phyloP scores from a whole-genome alignment of 441 rosid species.

The Euphorbia schlechtendalii region DNA sequence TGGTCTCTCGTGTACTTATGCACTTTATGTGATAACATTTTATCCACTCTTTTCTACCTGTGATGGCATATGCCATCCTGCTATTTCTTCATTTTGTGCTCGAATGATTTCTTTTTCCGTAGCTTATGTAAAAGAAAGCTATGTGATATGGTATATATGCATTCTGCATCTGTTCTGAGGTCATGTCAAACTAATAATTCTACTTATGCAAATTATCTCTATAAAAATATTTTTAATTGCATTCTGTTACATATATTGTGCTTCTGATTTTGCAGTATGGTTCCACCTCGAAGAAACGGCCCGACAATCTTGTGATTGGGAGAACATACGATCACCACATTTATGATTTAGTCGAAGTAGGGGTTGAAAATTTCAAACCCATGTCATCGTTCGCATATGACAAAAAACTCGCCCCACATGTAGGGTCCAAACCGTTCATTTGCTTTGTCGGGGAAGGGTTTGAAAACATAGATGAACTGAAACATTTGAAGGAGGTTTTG shows the following conservation, averaged over 20 bases:
- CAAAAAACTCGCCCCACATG: constrained; percentile 67
- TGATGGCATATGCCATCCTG: background rate
- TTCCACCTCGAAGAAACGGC: constrained; percentile 85
- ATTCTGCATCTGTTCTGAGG: too few relatives aligned
- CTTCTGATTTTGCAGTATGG: constrained; percentile 52
- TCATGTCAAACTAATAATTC: background rate
- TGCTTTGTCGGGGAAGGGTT: constrained; percentile 78
- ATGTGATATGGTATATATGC: background rate
- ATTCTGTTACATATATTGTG: constrained; percentile 1
- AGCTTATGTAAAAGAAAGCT: background rate
- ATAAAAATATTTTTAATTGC: background rate
- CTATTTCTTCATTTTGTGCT: background rate
- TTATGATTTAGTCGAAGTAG: constrained; percentile 89
- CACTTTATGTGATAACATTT: background rate
- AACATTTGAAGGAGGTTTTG: constrained; percentile 82
- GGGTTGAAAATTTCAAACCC: constrained; percentile 74
- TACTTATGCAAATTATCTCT: background rate
- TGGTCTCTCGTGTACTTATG: too few relatives aligned
- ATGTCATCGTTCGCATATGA: constrained; percentile 56
- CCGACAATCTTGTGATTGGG: constrained; percentile 79
- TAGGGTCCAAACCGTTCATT: constrained; percentile 81
- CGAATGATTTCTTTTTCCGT: constrained; percentile 1
- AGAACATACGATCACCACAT: constrained; percentile 75
- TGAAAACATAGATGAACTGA: constrained; percentile 67
- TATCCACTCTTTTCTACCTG: background rate